These are phyloP conservation scores for Wickerhamomyces bovis DNA, from an alignment of 805 yeast genomes.

Conservation along the genomic window DNA sequence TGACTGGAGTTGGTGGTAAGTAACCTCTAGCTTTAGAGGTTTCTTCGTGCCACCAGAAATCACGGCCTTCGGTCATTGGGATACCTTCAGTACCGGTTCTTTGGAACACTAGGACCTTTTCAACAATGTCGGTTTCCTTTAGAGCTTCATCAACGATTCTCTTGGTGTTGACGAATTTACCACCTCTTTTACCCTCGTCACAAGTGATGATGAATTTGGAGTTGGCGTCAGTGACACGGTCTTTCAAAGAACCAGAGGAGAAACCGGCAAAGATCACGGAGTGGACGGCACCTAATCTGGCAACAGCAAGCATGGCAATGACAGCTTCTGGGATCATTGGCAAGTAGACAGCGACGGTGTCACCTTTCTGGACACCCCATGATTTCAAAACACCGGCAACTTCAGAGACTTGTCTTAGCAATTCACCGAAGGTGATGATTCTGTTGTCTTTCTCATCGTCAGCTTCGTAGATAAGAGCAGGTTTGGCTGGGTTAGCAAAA, in stretches of 20 bases:
- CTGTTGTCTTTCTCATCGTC: conserved; percentile 77
- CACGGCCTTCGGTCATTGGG: conserved; percentile 74
- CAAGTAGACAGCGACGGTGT: conserved; percentile 90
- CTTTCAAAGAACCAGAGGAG: conserved; percentile 86
- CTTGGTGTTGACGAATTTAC: conserved; percentile 86
- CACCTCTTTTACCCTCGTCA: conserved; percentile 95
- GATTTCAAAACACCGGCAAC: conserved; percentile 78
- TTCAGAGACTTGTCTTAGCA: conserved; percentile 76
- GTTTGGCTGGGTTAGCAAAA: conserved; percentile 73
- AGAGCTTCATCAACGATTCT: conserved; percentile 94
- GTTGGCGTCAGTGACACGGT: conserved; percentile 84
- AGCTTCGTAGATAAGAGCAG: conserved; percentile 87
- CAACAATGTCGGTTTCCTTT: conserved; percentile 61
- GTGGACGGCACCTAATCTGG: conserved; percentile 92
- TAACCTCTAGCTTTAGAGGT: conserved; percentile 74
- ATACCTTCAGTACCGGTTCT: conserved; percentile 77
- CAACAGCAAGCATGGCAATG: conserved; percentile 88
- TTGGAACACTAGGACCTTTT: conserved; percentile 79
- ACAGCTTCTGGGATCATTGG: conserved; percentile 98
- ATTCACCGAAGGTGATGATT: conserved; percentile 77
- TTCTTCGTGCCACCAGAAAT: conserved; percentile 95
- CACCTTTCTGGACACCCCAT: conserved; percentile 91
- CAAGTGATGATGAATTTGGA: conserved; percentile 86
- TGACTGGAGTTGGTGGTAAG: conserved; percentile 80
- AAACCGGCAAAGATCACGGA: conserved; percentile 97